Evolutionary conservation across 1,139 yeast species (phyloP), one percentile per base, ranked within the genome.

Genomic region (Sugiyamaella novakii): DNA sequence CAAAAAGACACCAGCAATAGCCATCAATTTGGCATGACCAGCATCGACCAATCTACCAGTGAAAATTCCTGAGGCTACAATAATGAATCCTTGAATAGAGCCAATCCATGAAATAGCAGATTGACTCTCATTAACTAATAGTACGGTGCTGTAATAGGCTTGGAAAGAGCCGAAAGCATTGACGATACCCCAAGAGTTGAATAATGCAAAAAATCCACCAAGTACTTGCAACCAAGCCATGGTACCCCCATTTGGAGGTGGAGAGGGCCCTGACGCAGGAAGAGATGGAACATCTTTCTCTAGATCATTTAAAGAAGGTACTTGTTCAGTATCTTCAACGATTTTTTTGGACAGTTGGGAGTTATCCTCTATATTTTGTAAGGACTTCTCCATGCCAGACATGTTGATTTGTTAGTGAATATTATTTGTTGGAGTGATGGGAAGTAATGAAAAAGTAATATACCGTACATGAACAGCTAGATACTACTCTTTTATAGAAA

Each of bases 91-190:
- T 55, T 75, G 79, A 14, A 81, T 64, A 1, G 86, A 76, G 54
- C 83, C 83, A 22, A 83, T 77, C 88, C 88, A 83, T 2, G 85
- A 79, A 2, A 80, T 73, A 5, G 75, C 69, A 4, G 79, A 68
- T 2, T 75, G 67, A 3, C 76, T 60, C 1, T 68, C 65, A 33
- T 69, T 57, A 1, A 63, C 60, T 38, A 81, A 68, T 49, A 79
- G 78, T 49, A 77, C 73, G 2, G 65, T 59, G 3, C 77, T 61
- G 18, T 82, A 74, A 58, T 81, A 82, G 2, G 81, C 73, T 60
- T 83, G 84, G 48, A 80, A 78, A 1, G 81, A 83, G 42, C 87
- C 87, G 46, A 78, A 69, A 1, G 83, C 68, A 54, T 81, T 82
- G 54, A 79, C 74, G 21, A 82, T 64, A 2, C 88, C 88, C 69